These are phyloP conservation scores for Coemansia sp. DNA, from an alignment of 192 early-diverging fungal genomes.

Conservation along the genomic window DNA sequence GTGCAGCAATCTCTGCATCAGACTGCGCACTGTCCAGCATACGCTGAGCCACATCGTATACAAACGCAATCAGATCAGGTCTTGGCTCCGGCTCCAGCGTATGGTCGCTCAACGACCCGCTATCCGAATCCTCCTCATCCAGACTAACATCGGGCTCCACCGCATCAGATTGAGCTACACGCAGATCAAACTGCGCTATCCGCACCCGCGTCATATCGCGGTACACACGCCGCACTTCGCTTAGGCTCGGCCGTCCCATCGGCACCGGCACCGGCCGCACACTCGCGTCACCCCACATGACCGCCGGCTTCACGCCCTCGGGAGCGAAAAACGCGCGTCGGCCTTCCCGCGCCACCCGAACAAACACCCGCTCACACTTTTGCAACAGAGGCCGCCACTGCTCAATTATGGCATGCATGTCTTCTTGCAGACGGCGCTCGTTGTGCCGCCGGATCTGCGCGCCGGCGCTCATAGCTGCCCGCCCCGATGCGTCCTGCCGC, in stretches of 20 bases:
- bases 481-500: conserved; percentile 80
- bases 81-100: conserved; percentile 43
- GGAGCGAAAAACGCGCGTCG: conserved; percentile 25
- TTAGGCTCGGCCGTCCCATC: conserved; percentile 67
- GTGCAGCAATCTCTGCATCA: conserved; percentile 55
- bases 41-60: conserved; percentile 33
- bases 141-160: not conserved
- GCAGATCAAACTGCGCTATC: conserved; percentile 12
- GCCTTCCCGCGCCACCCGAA: conserved; percentile 57
- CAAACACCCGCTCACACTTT: conserved; percentile 68
- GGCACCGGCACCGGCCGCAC: conserved; percentile 76
- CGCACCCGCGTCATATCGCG: conserved; percentile 25
- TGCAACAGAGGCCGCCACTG: conserved; percentile 72
- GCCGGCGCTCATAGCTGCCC: conserved; percentile 79
- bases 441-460: conserved; percentile 88
- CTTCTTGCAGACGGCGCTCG: conserved; percentile 76
- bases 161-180: not conserved
- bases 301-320: not conserved
- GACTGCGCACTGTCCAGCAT: conserved; percentile 24
- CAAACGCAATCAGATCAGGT: conserved; percentile 41
- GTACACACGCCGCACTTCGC: conserved; percentile 46
- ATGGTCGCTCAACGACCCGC: conserved; percentile 22
- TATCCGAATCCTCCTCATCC: not conserved
- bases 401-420: conserved; percentile 71
- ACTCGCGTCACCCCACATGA: conserved; percentile 52